These are phyloP conservation scores for Diatrype stigma DNA, from an alignment of 2,329 filamentous ascomycete genomes.

Conservation along the genomic window DNA sequence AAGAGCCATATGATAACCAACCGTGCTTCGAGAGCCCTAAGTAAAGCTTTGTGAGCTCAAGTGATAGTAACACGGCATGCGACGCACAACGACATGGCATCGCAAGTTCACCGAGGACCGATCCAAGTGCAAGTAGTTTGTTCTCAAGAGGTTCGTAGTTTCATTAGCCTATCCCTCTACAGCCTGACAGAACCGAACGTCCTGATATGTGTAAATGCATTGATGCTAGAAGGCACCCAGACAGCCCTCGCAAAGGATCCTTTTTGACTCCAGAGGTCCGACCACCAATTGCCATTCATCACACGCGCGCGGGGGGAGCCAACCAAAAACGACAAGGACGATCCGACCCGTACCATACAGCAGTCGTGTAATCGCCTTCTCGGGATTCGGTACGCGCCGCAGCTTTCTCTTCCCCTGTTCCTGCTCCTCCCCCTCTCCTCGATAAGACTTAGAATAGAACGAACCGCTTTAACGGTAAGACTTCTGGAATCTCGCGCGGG, in stretches of 20 bases:
- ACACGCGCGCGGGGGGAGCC: slow-evolving; percentile 15
- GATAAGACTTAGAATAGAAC: slow-evolving; percentile 19
- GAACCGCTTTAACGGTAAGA: slow-evolving; percentile 82
- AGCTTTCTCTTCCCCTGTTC: no score
- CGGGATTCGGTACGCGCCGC: slow-evolving; percentile 10
- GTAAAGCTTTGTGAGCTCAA: no score
- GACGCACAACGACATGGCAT: no score
- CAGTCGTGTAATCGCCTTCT: slow-evolving; percentile 7
- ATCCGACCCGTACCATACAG: slow-evolving; percentile 11
- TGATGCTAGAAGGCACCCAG: slow-evolving; percentile 34
- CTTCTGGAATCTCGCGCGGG: slow-evolving; percentile 96
- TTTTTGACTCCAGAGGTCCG: slow-evolving; percentile 31
- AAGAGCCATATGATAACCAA: no score
- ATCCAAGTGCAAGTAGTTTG: neutral
- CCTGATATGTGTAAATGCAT: slow-evolving; percentile 49
- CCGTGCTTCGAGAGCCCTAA: no score
- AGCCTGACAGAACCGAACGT: slow-evolving; percentile 37
- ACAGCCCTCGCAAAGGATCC: slow-evolving; percentile 27
- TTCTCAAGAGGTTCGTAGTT: slow-evolving; percentile 37
- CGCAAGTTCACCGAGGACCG: neutral
- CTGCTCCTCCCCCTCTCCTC: slow-evolving; percentile 26
- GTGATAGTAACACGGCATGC: no score
- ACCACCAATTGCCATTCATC: slow-evolving; percentile 28
- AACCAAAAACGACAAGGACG: slow-evolving; percentile 15
- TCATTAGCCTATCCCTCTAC: slow-evolving; percentile 51